Base-by-base conservation (phyloP, 139 green algal genomes). In the Coccomyxa sp. region DNA sequence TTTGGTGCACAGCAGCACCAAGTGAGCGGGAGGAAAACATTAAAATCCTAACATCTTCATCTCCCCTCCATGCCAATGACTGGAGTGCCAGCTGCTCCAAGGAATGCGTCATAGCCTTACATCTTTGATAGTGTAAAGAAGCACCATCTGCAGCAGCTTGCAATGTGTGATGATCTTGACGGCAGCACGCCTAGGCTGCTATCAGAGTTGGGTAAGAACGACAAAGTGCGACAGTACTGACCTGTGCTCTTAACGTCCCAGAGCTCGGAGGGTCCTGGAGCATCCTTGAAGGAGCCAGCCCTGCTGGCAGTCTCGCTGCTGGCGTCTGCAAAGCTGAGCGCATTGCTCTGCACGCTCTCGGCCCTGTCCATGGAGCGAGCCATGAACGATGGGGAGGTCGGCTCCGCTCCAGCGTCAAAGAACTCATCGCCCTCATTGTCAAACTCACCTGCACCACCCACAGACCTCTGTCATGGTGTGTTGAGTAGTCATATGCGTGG, bases 371-470 rank as follows among this genome's bases (percentile, higher is more conserved):
- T 16, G 12, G 6, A 22, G 64, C 64, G 64, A 18, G 64, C 33
- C 64, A 71, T 22, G n/a, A 64, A 58, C 35, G 31, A 9, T 27
- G 55, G 22, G 38, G 75, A 40, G 8, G 36, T 18, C 10, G 41
- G 44, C 31, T 77, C 77, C 40, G 70, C 77, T 8, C 75, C 39
- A 16, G 85, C 86, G 6, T 83, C 84, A 79, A 88, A 90, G n/a
- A 87, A 85, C 35, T 86, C 83, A 27, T 90, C 85, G 58, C 33
- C 74, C 29, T 24, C 14, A 4, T 84, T 79, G 24, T 88, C 83
- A 50, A 18, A 14, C 5, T 9, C 12, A n/a, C 40, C 44, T 70
- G 29, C 74, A 71, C 29, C 40, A 10, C 1, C 35, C 69, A 74
- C 8, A 9, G 22, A 64, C 27, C 27, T 64, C 50, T 31, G 3